Evolutionary conservation across 768 basidiomycete species (phyloP), one percentile per base, ranked within the genome.

Genomic region (Tulasnella sp.): DNA sequence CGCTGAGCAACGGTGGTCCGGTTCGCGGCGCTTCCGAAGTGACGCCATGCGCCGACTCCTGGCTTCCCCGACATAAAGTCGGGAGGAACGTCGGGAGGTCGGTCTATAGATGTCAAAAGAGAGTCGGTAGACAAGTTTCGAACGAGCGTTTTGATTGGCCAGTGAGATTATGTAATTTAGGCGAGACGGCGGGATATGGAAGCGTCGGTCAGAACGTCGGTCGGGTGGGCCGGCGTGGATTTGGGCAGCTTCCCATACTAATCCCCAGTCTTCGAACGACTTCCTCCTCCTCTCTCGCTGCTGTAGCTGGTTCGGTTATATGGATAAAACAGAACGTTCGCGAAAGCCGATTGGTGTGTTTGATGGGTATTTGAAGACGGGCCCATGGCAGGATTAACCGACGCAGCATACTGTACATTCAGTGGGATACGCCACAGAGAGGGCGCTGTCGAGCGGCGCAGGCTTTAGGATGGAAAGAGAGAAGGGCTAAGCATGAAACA

Each of bases 101-200:
- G 50, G 50, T 24, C 50, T 22, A 22, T 24, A 22, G 18, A n/a
- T 54, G 50, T 54, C 50, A 54, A 54, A 6, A 54, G 50, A 2
- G 24, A 54, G 22, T 22, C 50, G 20, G 20, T 54, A 54, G 28
- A 69, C 24, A 11, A 69, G 14, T 28, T 34, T n/a, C 34, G 14
- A 16, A 34, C 6, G 50, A 2, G 50, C 6, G 50, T 24, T 54
- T 5, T 12, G 24, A 69, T 69, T 37, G 64, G 64, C 14, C 11
- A 31, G 16, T 18, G 14, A n/a, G 3, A n/a, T n/a, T n/a, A n/a
- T n/a, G n/a, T n/a, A n/a, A n/a, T 69, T 9, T 69, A 69, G 34
- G 64, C 64, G 64, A 69, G 64, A 69, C 24, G 64, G 64, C 64
- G 64, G 64, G 34, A 69, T 11, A 31, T n/a, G 64, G 64, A 69